A percentile compares a stretch with the other conserved stretches of the same genome.
Evolutionary conservation across 2,329 filamentous ascomycete species (phyloP).

Genomic region (Aspergillus ibericus): DNA sequence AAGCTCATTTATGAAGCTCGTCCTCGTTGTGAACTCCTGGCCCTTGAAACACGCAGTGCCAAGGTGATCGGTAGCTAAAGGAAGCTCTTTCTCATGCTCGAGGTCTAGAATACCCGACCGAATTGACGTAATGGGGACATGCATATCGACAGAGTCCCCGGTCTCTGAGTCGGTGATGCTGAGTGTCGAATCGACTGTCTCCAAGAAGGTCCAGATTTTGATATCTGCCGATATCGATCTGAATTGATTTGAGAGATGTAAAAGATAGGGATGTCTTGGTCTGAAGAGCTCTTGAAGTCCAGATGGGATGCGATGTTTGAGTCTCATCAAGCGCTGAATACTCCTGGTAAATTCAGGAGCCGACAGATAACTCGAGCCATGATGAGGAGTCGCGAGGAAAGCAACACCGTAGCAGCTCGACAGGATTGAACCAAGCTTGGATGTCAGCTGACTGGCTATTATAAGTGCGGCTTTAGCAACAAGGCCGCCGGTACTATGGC

Average conservation of each 20-base stretch:
- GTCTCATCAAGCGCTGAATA: conserved; percentile 54
- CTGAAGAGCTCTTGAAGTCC: conserved; percentile 54
- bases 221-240: conserved; percentile 58
- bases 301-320: conserved; percentile 53
- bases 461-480: conserved; percentile 60
- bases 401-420: conserved; percentile 61
- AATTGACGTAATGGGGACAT: conserved; percentile 58
- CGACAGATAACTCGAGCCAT: conserved; percentile 63
- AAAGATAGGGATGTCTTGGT: conserved; percentile 52
- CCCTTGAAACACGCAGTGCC: conserved; percentile 34
- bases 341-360: conserved; percentile 57
- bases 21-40: conserved; percentile 30
- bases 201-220: conserved; percentile 63
- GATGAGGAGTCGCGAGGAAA: conserved; percentile 64
- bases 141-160: conserved; percentile 54
- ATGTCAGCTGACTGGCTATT: conserved; percentile 28
- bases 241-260: conserved; percentile 56
- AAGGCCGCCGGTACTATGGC: conserved; percentile 62
- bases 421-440: conserved; percentile 42
- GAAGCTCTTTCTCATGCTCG: conserved; percentile 35
- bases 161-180: conserved; percentile 42
- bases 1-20: conserved; percentile 28
- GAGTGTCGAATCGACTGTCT: conserved; percentile 61
- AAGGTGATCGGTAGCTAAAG: conserved; percentile 33
- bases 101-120: conserved; percentile 33